Percentiles rank a stretch among this genome's conserved stretches.
These are phyloP conservation scores for Penicillium roqueforti DNA, from an alignment of 495 filamentous ascomycete genomes.

Conservation along the genomic window DNA sequence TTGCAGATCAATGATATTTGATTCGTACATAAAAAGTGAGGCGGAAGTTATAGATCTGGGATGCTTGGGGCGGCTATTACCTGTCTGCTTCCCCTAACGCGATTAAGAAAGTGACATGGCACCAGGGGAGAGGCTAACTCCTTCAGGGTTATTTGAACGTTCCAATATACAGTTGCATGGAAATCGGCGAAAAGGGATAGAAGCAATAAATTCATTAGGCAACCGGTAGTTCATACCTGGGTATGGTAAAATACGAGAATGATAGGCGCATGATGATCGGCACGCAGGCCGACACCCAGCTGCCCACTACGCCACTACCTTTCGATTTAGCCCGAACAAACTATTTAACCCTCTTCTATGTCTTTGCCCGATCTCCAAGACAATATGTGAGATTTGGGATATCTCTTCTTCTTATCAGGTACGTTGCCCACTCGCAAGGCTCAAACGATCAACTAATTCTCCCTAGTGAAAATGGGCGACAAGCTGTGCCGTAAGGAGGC, in stretches of 20 bases:
- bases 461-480: conserved; percentile 1
- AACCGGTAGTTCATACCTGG: neutral
- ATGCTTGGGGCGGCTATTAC: neutral
- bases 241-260: neutral
- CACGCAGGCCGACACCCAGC: neutral
- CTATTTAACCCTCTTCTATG: neutral
- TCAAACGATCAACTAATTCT: neutral
- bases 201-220: neutral
- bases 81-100: neutral
- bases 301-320: too few relatives aligned
- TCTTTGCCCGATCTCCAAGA: too few relatives aligned
- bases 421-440: neutral
- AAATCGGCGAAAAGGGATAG: neutral
- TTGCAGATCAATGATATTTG: neutral
- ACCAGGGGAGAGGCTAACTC: neutral
- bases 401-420: neutral
- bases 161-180: neutral
- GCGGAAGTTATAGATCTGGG: neutral
- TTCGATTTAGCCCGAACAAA: too few relatives aligned
- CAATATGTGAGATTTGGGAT: neutral
- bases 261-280: neutral
- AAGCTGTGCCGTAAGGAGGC: conserved; percentile 1
- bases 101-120: neutral
- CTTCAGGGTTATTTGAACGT: neutral
- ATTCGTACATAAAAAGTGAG: neutral